These are phyloP conservation scores for Geotrichum bryndzae DNA, from an alignment of 1,139 yeast species.

Conservation along the genomic window DNA sequence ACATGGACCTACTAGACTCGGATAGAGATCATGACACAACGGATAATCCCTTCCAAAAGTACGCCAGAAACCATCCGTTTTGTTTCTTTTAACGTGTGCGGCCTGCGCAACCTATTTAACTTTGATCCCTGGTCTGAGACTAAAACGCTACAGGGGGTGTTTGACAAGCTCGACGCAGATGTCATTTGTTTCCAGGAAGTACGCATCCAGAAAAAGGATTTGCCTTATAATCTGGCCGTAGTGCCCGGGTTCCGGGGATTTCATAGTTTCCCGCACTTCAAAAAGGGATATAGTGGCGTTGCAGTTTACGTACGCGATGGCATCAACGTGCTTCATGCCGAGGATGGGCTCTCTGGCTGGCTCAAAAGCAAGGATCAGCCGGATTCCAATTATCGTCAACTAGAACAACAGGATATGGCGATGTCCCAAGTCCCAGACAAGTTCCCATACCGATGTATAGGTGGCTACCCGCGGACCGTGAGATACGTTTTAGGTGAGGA, in stretches of 20 bases:
- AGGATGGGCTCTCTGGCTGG: conserved; percentile 84
- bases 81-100: conserved; percentile 80
- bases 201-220: conserved; percentile 51
- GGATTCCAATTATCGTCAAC: conserved; percentile 19
- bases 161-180: conserved; percentile 60
- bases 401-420: conserved; percentile 24
- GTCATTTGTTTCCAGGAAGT: conserved; percentile 80
- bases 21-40: background rate
- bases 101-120: conserved; percentile 69
- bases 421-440: conserved; percentile 14
- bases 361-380: conserved; percentile 35
- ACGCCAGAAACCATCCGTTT: conserved; percentile 35
- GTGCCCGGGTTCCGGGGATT: conserved; percentile 57
- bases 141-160: conserved; percentile 45
- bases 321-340: conserved; percentile 60
- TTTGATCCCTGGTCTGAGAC: conserved; percentile 75
- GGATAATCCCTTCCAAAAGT: conserved; percentile 11
- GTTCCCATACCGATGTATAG: conserved; percentile 40
- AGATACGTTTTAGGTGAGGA: conserved; percentile 40
- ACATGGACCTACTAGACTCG: background rate
- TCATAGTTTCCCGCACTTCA: conserved; percentile 54
- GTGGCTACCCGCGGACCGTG: conserved; percentile 57
- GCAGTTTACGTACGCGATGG: conserved; percentile 64
- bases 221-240: conserved; percentile 49
- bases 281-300: conserved; percentile 87